Percentiles rank a stretch among this genome's conserved stretches.
Conservation (phyloP, 257 asterid genomes). For the Leptodermis oblonga region DNA sequence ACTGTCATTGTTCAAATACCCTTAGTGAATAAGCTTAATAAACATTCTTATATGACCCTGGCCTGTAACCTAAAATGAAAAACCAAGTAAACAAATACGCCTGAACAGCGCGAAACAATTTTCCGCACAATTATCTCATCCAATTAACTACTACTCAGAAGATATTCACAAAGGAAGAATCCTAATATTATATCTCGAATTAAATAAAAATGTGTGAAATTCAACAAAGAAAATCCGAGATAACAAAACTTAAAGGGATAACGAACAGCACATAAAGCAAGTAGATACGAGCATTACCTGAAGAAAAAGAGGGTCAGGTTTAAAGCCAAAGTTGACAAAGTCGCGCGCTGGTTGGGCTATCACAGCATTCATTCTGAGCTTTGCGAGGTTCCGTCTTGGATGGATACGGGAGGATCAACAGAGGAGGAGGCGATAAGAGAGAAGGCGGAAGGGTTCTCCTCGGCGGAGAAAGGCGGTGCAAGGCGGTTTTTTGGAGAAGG, state of each 20-base stretch:
- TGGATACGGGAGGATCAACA: background rate
- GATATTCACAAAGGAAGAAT: background rate
- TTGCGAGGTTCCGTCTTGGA: background rate
- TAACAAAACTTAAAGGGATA: too few species aligned
- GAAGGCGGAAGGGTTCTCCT: background rate
- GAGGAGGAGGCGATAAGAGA: background rate
- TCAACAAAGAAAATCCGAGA: background rate
- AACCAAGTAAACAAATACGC: background rate
- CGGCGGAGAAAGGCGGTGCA: background rate
- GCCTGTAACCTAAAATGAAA: background rate
- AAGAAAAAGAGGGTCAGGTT: slow-evolving; percentile 8
- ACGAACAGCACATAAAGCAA: background rate
- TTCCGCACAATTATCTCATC: background rate
- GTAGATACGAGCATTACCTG: slow-evolving; percentile 8
- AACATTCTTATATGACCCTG: background rate
- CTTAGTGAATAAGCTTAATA: background rate
- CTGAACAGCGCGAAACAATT: background rate
- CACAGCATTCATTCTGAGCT: slow-evolving; percentile 15
- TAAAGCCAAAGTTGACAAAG: slow-evolving; percentile 12
- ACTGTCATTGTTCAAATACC: background rate
- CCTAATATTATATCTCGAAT: background rate
- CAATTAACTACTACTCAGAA: background rate
- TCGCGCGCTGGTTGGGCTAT: slow-evolving; percentile 21
- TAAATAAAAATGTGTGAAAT: background rate
- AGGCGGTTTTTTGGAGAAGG: background rate